Base-by-base conservation (phyloP, 2,329 filamentous ascomycete genomes). In the Trichothecium roseum region DNA sequence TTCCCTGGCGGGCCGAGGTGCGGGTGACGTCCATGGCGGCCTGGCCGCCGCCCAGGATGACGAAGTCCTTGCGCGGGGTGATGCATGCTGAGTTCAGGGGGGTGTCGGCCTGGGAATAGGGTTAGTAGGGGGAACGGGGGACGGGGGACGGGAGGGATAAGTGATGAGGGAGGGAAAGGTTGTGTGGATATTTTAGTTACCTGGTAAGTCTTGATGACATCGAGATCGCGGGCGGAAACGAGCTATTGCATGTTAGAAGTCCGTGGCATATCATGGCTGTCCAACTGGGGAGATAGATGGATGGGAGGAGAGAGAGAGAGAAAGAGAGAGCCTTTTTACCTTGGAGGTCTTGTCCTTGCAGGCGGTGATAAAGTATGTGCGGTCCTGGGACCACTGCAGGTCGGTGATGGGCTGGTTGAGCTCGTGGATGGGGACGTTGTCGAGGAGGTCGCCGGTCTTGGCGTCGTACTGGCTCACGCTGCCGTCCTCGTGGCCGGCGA, bases 11-110 rank as follows among this genome's bases (percentile, higher is more conserved):
- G 34, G 87, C 81, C 24, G 82, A 82, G 35, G 91, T 96, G 37
- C 85, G 93, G 40, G 91, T 98, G 63, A 98, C 91, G 57, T 96
- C 89, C 86, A 95, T 95, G 56, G 91, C 91, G 45, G 88, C 91
- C 68, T 98, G 91, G 51, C 91, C 91, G 77, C 91, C 91, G 52
- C 91, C 91, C 30, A 98, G 81, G 55, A 98, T 93, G 47, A 98
- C 89, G 56, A 85, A 98, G 57, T 96, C 87, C 69, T 96, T 96
- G 66, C 93, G 91, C 37, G 84, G 78, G 12, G 88, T 94, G 50
- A 98, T 91, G 53, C 81, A 77, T 47, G 91, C 91, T 57, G 83
- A 91, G 78, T 98, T 98, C 48, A 98, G 80, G 24, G 91, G 89
- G 4, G 91, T 98, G 56, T 98, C 91, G 66, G n/a, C n/a, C n/a